These are phyloP conservation scores for Morella rubra DNA, from an alignment of 306 rosid genomes.

Conservation along the genomic window DNA sequence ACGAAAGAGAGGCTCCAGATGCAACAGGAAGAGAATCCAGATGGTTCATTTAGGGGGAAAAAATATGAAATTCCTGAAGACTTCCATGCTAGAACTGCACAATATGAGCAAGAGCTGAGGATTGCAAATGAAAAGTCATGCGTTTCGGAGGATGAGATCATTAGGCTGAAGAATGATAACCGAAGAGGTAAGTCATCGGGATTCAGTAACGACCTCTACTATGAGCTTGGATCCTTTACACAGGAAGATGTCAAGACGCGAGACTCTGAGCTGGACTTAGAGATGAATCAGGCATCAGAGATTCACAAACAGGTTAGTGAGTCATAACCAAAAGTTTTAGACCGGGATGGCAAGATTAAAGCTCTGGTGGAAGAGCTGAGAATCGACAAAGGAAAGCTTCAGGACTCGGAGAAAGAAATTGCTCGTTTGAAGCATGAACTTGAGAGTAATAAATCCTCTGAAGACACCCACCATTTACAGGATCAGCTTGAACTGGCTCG, in stretches of 20 bases:
- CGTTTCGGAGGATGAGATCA: constrained; percentile 49
- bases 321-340: constrained; percentile 4
- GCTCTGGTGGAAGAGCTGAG: constrained; percentile 53
- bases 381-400: constrained; percentile 53
- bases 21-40: constrained; percentile 56
- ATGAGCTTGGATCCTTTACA: constrained; percentile 25
- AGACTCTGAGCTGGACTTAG: constrained; percentile 6
- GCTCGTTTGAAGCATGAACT: constrained; percentile 51
- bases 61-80: constrained; percentile 47
- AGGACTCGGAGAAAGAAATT: constrained; percentile 57
- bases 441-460: constrained; percentile 54
- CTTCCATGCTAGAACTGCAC: constrained; percentile 41
- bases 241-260: constrained; percentile 25
- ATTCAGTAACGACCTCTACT: constrained; percentile 14
- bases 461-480: constrained; percentile 51
- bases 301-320: constrained; percentile 24
- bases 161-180: constrained; percentile 48
- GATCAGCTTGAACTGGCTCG: constrained; percentile 61
- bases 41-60: constrained; percentile 37
- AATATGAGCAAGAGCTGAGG: constrained; percentile 56
- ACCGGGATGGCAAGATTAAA: constrained; percentile 28
- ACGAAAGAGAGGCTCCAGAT: constrained; percentile 65
- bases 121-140: constrained; percentile 55
- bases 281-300: constrained; percentile 26
- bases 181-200: constrained; percentile 36